Evolutionary conservation across 2,329 filamentous ascomycete genomes (phyloP).

Genomic region (Mycosphaerella sp.): DNA sequence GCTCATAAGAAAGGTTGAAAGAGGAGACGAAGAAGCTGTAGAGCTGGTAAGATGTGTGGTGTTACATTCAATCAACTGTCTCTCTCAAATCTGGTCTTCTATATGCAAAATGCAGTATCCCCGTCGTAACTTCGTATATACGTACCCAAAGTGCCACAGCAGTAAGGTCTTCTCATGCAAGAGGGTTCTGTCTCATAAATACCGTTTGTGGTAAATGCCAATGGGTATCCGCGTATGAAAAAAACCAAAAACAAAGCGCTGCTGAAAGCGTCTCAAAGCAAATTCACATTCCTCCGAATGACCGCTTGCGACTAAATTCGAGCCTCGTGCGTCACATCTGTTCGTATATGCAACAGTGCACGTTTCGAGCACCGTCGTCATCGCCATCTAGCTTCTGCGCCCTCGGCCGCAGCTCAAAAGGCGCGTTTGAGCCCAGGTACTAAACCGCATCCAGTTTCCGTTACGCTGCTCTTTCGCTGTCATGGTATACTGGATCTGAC

Average conservation of each 20-base stretch:
- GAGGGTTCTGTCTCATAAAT: neutral
- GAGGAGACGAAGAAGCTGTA: too few species aligned
- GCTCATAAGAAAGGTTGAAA: too few species aligned
- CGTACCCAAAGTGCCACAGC: neutral
- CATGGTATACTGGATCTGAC: constrained; percentile 9
- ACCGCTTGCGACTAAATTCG: neutral
- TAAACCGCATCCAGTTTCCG: constrained; percentile 48
- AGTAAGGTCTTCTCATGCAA: neutral
- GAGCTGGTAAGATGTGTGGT: too few species aligned
- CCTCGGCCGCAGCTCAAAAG: constrained; percentile 45
- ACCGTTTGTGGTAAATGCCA: neutral
- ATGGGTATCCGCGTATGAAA: neutral
- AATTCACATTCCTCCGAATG: neutral
- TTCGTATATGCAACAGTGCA: constrained; percentile 3
- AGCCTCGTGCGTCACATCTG: neutral
- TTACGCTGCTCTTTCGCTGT: constrained; percentile 7
- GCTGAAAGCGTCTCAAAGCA: neutral
- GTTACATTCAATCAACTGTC: too few species aligned
- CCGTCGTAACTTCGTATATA: neutral
- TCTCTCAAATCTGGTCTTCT: neutral
- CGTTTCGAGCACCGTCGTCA: neutral
- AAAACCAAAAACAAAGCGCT: neutral
- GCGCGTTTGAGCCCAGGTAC: constrained; percentile 53
- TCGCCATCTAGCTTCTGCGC: neutral
- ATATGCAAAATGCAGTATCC: neutral